phyloP scores from a whole-genome alignment of 345 rosid species.

The Hevea brasiliensis region DNA sequence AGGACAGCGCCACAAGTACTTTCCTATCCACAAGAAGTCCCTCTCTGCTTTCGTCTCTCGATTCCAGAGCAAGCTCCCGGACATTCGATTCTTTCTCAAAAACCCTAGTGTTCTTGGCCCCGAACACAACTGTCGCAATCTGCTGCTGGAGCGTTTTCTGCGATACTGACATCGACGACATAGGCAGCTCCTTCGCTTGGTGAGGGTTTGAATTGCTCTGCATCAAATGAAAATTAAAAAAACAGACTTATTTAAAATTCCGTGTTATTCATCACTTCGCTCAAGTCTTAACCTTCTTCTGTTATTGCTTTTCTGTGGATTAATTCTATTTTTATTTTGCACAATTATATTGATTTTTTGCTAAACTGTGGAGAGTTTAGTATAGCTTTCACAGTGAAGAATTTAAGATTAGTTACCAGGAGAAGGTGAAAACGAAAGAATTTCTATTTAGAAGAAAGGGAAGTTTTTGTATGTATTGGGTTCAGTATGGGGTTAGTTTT shows the following conservation, averaged over 20 bases:
- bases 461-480: background rate
- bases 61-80: slow-evolving; percentile 57
- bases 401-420: background rate
- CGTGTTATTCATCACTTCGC: background rate
- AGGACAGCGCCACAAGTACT: slow-evolving; percentile 72
- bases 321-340: too few species aligned
- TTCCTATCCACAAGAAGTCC: slow-evolving; percentile 61
- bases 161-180: slow-evolving; percentile 61
- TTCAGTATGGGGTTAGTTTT: background rate
- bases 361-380: background rate
- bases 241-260: too few species aligned
- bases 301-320: too few species aligned
- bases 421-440: background rate
- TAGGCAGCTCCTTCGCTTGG: slow-evolving; percentile 70
- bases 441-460: background rate
- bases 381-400: background rate
- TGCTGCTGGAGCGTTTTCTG: slow-evolving; percentile 90
- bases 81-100: slow-evolving; percentile 61
- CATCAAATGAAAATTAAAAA: background rate
- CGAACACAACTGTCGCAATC: slow-evolving; percentile 54
- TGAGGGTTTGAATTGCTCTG: slow-evolving; percentile 20
- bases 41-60: slow-evolving; percentile 59
- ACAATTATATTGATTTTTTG: too few species aligned
- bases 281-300: background rate
- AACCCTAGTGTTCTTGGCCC: slow-evolving; percentile 57